These are phyloP conservation scores for Colletotrichum sp. DNA, from an alignment of 2,329 filamentous ascomycete species.

Conservation along the genomic window DNA sequence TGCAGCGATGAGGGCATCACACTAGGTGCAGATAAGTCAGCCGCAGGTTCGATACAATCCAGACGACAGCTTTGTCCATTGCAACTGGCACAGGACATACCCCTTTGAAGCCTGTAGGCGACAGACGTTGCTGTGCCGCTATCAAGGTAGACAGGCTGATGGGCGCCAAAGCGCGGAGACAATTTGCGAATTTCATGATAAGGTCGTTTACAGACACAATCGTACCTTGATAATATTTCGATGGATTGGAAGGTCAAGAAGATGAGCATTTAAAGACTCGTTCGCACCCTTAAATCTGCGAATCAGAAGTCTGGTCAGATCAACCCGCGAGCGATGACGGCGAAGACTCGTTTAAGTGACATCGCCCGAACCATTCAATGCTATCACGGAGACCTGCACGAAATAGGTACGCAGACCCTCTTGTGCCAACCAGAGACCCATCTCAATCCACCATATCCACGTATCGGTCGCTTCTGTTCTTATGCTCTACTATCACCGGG, in stretches of 20 bases:
- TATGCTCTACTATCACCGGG: neutral
- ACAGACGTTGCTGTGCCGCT: neutral
- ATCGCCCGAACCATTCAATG: neutral
- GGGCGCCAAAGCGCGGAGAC: neutral
- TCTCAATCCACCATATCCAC: neutral
- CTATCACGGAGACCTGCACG: neutral
- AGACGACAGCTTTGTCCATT: neutral
- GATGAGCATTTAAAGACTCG: neutral
- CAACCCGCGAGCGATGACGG: neutral
- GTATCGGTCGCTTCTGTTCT: neutral
- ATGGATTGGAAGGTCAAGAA: neutral
- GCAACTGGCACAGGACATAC: neutral
- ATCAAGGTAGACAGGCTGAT: neutral
- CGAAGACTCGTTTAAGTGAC: neutral
- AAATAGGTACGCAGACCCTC: neutral
- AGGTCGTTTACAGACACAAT: neutral
- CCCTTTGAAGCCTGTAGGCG: neutral
- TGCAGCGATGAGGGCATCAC: conserved; percentile 7
- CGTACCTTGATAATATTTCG: neutral
- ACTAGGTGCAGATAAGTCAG: neutral
- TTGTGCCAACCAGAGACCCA: neutral
- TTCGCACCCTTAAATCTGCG: too few relatives aligned
- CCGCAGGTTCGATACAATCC: neutral
- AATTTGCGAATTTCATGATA: neutral
- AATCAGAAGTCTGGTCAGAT: neutral